A percentile compares a stretch with the other conserved stretches of the same genome.
These are phyloP conservation scores for Plasmodium fragile DNA, from an alignment of 169 alveolate species.

Conservation along the genomic window DNA sequence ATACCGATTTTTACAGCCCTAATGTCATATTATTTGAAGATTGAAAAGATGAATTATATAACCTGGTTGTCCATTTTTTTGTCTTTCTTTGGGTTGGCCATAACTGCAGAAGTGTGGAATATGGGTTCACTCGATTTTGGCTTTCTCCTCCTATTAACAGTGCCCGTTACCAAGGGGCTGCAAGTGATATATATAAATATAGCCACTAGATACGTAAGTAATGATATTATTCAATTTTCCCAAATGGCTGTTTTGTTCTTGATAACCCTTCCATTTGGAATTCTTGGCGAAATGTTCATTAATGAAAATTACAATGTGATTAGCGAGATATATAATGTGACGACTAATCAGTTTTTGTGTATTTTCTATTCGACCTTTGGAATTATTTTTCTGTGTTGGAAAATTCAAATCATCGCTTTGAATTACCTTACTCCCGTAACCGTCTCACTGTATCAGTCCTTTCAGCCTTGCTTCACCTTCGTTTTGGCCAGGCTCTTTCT, in stretches of 20 bases:
- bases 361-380: constrained; percentile 77
- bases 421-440: constrained; percentile 76
- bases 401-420: constrained; percentile 77
- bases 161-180: constrained; percentile 70
- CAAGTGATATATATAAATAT: constrained; percentile 74
- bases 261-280: constrained; percentile 72
- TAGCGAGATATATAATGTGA: constrained; percentile 23
- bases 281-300: constrained; percentile 74
- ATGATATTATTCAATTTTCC: constrained; percentile 66
- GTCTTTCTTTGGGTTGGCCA: constrained; percentile 75
- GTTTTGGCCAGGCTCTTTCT: constrained; percentile 75
- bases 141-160: constrained; percentile 52
- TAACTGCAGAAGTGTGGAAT: constrained; percentile 76
- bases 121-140: constrained; percentile 40
- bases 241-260: constrained; percentile 62
- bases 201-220: constrained; percentile 75
- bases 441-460: constrained; percentile 79
- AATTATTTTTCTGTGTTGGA: constrained; percentile 76
- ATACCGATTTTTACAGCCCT: constrained; percentile 82
- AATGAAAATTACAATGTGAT: constrained; percentile 31
- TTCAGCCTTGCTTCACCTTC: constrained; percentile 79
- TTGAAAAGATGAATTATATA: constrained; percentile 73
- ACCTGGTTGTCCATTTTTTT: constrained; percentile 71
- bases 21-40: constrained; percentile 70
- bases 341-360: constrained; percentile 35